Conservation (phyloP, 2,329 filamentous ascomycete species). For the Metarhizium humberi region DNA sequence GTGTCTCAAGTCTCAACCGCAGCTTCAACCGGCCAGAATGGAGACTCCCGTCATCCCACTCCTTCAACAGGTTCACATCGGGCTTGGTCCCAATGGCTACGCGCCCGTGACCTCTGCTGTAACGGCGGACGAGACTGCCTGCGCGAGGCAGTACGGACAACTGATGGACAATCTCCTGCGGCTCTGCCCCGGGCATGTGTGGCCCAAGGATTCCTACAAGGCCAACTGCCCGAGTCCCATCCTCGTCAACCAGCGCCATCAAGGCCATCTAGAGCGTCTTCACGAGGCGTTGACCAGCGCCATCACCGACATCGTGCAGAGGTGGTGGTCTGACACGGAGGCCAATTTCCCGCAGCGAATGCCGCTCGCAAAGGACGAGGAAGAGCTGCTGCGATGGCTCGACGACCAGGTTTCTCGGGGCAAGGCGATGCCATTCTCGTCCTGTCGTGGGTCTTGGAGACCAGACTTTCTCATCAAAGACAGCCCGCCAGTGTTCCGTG, state of each 20-base stretch:
- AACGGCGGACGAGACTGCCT: background rate
- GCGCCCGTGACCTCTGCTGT: conserved; percentile 1
- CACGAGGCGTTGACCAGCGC: conserved; percentile 22
- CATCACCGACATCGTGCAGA: conserved; percentile 24
- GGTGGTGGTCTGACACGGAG: conserved; percentile 27
- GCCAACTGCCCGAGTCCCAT: conserved; percentile 23
- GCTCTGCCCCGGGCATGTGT: conserved; percentile 16
- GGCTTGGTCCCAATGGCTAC: conserved; percentile 1
- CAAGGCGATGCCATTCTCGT: conserved; percentile 12
- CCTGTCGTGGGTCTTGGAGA: conserved; percentile 24
- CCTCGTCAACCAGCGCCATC: conserved; percentile 20
- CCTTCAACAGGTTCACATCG: conserved; percentile 14
- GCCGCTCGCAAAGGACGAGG: conserved; percentile 22
- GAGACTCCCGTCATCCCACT: background rate
- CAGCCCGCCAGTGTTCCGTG: background rate
- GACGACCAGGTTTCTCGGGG: conserved; percentile 17
- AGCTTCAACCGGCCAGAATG: background rate
- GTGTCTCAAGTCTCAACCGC: background rate
- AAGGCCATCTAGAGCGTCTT: conserved; percentile 18
- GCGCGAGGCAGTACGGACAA: conserved; percentile 11
- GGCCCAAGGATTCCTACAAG: conserved; percentile 19
- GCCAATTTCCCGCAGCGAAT: conserved; percentile 22
- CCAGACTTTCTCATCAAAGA: conserved; percentile 30
- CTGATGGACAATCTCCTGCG: conserved; percentile 11
- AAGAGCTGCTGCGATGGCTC: conserved; percentile 20